Conservation (phyloP, 306 rosid genomes). For the Sechiopsis laciniata region DNA sequence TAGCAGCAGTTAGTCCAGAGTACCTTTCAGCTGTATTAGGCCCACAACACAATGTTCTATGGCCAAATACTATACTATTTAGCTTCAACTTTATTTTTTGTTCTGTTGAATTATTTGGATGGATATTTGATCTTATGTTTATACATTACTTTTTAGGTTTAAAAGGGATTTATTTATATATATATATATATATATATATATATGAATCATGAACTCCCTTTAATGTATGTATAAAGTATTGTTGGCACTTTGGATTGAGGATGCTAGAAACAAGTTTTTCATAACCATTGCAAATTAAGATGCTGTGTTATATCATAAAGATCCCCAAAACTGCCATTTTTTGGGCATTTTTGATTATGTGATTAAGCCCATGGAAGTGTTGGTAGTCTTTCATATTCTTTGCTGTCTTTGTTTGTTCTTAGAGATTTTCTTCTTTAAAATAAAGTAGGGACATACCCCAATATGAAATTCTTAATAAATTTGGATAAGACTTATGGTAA, state of each 20-base stretch:
- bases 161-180: background rate
- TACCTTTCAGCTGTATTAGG: no score
- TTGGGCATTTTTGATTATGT: background rate
- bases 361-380: conserved; percentile 9
- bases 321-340: background rate
- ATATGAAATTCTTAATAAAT: background rate
- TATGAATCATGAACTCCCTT: conserved; percentile 8
- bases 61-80: background rate
- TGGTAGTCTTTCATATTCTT: conserved; percentile 8
- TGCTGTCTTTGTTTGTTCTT: conserved; percentile 13
- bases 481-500: background rate
- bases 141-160: background rate
- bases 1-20: no score
- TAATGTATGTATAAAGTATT: background rate
- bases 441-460: background rate
- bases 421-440: background rate
- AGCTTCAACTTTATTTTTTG: background rate
- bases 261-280: conserved; percentile 10
- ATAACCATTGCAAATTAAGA: background rate
- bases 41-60: background rate
- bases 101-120: background rate
- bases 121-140: background rate
- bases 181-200: no score
- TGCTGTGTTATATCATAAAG: background rate
- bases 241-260: background rate